A percentile compares a stretch with the other conserved stretches of the same genome.
Conservation (phyloP, 1,139 yeast species). For the Geotrichum candidum region DNA sequence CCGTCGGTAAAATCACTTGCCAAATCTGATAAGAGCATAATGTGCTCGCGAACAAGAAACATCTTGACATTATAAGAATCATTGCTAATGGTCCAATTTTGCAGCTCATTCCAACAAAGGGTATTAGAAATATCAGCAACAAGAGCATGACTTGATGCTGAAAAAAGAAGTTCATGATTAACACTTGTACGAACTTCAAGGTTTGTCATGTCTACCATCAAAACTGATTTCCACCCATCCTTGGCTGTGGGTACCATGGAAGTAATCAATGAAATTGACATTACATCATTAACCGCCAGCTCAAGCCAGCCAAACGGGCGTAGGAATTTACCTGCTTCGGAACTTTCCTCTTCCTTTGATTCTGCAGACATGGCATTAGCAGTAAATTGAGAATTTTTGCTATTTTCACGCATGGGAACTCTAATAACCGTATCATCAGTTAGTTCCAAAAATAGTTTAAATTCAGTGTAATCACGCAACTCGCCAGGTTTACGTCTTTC, state of each 20-base stretch:
- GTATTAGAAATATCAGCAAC: slow-evolving; percentile 63
- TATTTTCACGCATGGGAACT: slow-evolving; percentile 76
- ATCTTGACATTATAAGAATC: slow-evolving; percentile 49
- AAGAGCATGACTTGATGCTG: slow-evolving; percentile 55
- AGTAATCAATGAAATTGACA: slow-evolving; percentile 45
- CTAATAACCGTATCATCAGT: slow-evolving; percentile 64
- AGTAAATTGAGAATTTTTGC: slow-evolving; percentile 54
- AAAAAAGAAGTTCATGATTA: slow-evolving; percentile 73
- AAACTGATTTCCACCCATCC: slow-evolving; percentile 54
- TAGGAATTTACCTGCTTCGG: slow-evolving; percentile 26
- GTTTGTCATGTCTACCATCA: slow-evolving; percentile 45
- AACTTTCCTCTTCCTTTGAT: slow-evolving; percentile 6
- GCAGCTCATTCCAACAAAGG: slow-evolving; percentile 71
- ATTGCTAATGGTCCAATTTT: slow-evolving; percentile 59
- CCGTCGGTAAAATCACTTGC: slow-evolving; percentile 74
- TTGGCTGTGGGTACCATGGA: slow-evolving; percentile 48
- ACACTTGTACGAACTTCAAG: slow-evolving; percentile 78
- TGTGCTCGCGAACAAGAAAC: slow-evolving; percentile 79
- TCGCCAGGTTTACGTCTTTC: slow-evolving; percentile 44
- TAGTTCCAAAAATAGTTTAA: slow-evolving; percentile 47
- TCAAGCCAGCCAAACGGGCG: slow-evolving; percentile 93
- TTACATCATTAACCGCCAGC: slow-evolving; percentile 50
- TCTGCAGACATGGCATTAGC: background rate
- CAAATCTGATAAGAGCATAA: slow-evolving; percentile 66
- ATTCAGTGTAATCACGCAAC: slow-evolving; percentile 50